Base-by-base conservation (phyloP, 768 basidiomycete genomes). In the Cystobasidium tubakii region DNA sequence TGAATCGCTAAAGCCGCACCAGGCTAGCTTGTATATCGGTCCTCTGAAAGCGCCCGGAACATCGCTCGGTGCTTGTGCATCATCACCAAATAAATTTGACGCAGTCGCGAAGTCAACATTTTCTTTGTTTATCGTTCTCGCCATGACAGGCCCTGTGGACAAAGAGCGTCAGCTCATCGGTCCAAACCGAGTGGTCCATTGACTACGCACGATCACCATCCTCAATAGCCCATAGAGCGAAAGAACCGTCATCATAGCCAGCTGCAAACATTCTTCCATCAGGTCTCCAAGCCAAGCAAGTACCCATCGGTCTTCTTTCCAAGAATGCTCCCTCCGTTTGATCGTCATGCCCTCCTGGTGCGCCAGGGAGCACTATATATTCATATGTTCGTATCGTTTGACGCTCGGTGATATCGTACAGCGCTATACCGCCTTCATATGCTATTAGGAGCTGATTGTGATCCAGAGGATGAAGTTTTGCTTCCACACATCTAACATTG, bases 11-110 rank as follows among this genome's bases (percentile, higher is more conserved):
- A 71, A 25, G 71, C 75, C 67, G 81, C 71, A 89, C 92, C 92
- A 96, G 0, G 89, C 83, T 4, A 94, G 83, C 79, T 90, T 92
- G 84, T 90, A 92, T 39, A 96, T 86, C 2, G 92, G 90, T 78
- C 93, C 91, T 76, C 88, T 79, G 21, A 75, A 66, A 34, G 78
- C 62, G 39, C 73, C 62, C n/a, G 66, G 44, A 72, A 76, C 39
- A 27, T 64, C 64, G 60, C 74, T 53, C 43, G 75, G 63, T 75
- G 71, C 31, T 57, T 73, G 1, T 31, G 66, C 25, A 76, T 43
- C 23, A 70, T 66, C 66, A 39, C 80, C 79, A 74, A 82, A 83
- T 0, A 83, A 75, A 46, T 81, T 80, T 73, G 83, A 83, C 21
- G 82, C 81, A 46, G 82, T 82, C 21, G 82, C 80, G 36, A 82